Conservation (phyloP, 2,329 filamentous ascomycete genomes). For the Trichophyton benhamiae region DNA sequence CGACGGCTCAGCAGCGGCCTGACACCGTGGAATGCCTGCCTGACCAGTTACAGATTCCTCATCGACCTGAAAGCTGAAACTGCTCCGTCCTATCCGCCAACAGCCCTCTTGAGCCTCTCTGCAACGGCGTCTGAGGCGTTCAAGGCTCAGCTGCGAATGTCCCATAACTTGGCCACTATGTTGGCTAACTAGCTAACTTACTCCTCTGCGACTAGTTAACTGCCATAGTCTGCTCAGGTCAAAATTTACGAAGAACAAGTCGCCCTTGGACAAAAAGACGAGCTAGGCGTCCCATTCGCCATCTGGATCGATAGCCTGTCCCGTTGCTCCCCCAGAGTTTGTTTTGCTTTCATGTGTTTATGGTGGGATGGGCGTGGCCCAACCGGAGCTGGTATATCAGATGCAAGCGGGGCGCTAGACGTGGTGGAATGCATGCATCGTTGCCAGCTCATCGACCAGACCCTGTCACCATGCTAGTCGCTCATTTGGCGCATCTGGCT, state of each 20-base stretch:
- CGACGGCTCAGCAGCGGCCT: not conserved
- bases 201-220: not conserved
- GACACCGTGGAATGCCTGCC: not conserved
- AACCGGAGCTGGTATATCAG: not conserved
- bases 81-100: not conserved
- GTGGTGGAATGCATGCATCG: conserved; percentile 14
- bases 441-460: conserved; percentile 17
- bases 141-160: not conserved
- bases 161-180: not conserved
- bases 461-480: conserved; percentile 11
- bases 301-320: not conserved
- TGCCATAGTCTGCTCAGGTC: not conserved
- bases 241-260: not conserved
- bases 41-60: not conserved
- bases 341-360: conserved; percentile 4
- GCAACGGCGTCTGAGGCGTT: not conserved
- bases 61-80: not conserved
- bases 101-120: not conserved
- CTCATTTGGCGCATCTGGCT: conserved; percentile 11
- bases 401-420: conserved; percentile 4
- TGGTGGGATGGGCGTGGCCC: conserved; percentile 4
- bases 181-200: not conserved
- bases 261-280: not conserved
- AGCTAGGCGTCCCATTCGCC: not conserved
- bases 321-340: not conserved